phyloP scores from a whole-genome alignment of 1,284 basidiomycete species.

The Paramarasmius palmivorus region DNA sequence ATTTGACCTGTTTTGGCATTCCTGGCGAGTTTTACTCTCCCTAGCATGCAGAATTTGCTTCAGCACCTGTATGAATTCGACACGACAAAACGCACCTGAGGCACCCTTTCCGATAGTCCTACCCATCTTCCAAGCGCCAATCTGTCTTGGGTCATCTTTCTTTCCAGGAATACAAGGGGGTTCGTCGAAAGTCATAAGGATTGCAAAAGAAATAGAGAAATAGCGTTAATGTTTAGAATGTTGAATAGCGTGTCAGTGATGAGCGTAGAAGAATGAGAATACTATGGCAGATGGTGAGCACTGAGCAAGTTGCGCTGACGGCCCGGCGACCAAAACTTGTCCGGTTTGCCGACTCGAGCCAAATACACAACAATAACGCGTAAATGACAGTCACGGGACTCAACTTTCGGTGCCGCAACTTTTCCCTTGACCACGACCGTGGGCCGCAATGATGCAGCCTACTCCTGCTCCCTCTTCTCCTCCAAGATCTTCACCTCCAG shows the following conservation, averaged over 20 bases:
- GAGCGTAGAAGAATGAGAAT: neutral
- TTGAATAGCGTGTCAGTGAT: neutral
- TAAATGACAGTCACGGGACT: slow-evolving; percentile 9
- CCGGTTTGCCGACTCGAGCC: neutral
- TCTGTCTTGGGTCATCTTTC: slow-evolving; percentile 68
- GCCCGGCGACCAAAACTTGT: neutral
- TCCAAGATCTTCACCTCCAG: slow-evolving; percentile 28
- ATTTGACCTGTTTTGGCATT: slow-evolving; percentile 88
- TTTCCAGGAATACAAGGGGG: slow-evolving; percentile 26
- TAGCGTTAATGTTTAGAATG: slow-evolving; percentile 5
- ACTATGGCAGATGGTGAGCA: neutral
- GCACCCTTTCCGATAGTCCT: slow-evolving; percentile 91
- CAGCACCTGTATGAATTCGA: slow-evolving; percentile 4
- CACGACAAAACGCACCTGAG: slow-evolving; percentile 60
- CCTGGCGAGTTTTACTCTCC: slow-evolving; percentile 89
- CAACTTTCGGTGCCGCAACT: neutral
- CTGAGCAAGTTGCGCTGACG: neutral
- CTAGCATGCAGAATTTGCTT: slow-evolving; percentile 39
- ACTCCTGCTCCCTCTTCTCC: slow-evolving; percentile 17
- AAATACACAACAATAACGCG: slow-evolving; percentile 36
- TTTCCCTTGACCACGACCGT: neutral
- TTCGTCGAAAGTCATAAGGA: slow-evolving; percentile 25
- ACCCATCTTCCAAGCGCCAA: slow-evolving; percentile 94
- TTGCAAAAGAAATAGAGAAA: slow-evolving; percentile 1
- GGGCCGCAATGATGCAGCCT: slow-evolving; percentile 8